Evolutionary conservation across 164 flowering plant genomes (phyloP).

Genomic region (Akebia trifoliata): DNA sequence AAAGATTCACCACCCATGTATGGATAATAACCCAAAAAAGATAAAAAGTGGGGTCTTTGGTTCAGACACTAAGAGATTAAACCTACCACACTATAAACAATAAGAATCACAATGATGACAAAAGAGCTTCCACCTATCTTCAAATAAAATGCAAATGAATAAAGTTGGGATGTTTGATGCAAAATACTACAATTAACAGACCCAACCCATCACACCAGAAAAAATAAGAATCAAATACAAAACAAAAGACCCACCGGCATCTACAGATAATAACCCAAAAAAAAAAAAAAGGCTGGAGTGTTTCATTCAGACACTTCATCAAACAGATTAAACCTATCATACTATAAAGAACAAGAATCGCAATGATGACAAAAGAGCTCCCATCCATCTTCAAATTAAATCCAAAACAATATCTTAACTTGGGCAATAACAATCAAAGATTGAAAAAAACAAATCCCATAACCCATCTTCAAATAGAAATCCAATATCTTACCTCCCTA

Average conservation of each 20-base stretch:
- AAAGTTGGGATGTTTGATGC: slow-evolving; percentile 77
- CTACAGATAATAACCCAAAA: too few relatives aligned
- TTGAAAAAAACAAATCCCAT: too few relatives aligned
- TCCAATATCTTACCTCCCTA: slow-evolving; percentile 54
- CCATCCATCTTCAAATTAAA: slow-evolving; percentile 1
- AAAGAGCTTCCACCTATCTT: slow-evolving; percentile 3
- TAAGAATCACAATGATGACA: not conserved
- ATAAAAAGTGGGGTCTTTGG: too few relatives aligned
- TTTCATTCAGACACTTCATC: too few relatives aligned
- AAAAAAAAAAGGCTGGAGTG: too few relatives aligned
- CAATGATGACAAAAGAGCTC: too few relatives aligned
- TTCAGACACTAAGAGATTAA: too few relatives aligned
- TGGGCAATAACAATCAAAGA: too few relatives aligned
- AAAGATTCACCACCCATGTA: not conserved
- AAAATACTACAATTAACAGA: slow-evolving; percentile 39
- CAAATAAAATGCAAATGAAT: not conserved
- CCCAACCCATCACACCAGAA: not conserved
- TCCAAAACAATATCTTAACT: not conserved
- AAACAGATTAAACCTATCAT: too few relatives aligned
- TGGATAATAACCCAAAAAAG: too few relatives aligned
- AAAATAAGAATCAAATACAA: not conserved
- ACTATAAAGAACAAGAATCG: not conserved
- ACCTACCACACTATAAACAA: not conserved
- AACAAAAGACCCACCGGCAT: not conserved
- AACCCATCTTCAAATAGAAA: not conserved